Evolutionary conservation across 1,284 basidiomycete genomes (phyloP).

Genomic region (Somion occarium): DNA sequence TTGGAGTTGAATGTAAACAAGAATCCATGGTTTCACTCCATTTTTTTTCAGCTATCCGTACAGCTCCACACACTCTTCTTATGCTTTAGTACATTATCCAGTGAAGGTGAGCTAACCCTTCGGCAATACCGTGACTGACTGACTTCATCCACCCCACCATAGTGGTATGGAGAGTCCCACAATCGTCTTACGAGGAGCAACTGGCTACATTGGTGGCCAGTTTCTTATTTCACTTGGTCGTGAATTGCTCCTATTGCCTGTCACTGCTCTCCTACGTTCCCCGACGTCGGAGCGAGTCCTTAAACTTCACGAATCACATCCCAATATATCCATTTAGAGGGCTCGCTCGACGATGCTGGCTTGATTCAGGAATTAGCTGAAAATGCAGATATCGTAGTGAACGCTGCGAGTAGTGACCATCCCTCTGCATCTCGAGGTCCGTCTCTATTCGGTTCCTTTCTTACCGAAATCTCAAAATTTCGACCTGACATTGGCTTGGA

Average conservation of each 20-base stretch:
- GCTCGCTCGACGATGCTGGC: conserved; percentile 30
- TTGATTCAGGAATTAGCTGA: conserved; percentile 30
- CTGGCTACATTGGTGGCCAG: conserved; percentile 38
- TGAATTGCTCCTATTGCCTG: conserved; percentile 26
- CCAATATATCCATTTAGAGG: conserved; percentile 31
- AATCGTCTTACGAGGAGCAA: conserved; percentile 38
- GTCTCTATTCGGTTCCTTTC: too few species aligned
- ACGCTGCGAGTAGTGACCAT: conserved; percentile 37
- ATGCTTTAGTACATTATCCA: too few species aligned
- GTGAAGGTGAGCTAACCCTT: too few species aligned
- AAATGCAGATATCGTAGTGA: conserved; percentile 33
- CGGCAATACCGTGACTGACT: too few species aligned
- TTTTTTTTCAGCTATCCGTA: too few species aligned
- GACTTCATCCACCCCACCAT: too few species aligned
- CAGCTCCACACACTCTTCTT: too few species aligned
- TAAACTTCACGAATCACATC: conserved; percentile 26
- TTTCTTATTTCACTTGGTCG: conserved; percentile 30
- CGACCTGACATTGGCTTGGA: too few species aligned
- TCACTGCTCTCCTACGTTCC: conserved; percentile 33
- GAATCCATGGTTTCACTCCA: too few species aligned
- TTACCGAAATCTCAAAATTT: too few species aligned
- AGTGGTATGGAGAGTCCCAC: not conserved
- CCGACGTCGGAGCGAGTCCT: conserved; percentile 25
- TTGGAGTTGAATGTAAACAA: too few species aligned
- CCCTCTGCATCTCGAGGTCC: conserved; percentile 29